Conservation (phyloP, 345 rosid genomes). For the Lepidium africanum region DNA sequence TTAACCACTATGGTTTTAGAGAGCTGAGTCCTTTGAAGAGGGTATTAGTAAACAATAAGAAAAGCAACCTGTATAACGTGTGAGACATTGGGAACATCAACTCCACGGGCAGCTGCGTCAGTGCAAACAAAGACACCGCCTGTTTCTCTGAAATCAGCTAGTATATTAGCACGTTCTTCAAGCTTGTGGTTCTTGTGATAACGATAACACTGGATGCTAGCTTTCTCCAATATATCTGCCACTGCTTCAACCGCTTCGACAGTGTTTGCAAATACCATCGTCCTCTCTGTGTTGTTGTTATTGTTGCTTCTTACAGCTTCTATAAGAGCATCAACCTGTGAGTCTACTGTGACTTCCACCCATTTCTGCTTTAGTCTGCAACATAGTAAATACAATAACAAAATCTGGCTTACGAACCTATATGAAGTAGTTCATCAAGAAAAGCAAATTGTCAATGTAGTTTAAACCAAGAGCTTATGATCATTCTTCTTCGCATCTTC, state of each 20-base stretch:
- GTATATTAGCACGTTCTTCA: conserved; percentile 63
- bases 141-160: conserved; percentile 59
- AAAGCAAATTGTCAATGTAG: not conserved
- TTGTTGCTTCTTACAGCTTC: conserved; percentile 54
- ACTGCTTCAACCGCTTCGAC: conserved; percentile 90
- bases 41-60: not conserved
- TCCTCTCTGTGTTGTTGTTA: conserved; percentile 39
- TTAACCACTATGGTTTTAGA: not conserved
- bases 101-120: conserved; percentile 98
- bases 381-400: conserved; percentile 16
- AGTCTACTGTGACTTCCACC: conserved; percentile 75
- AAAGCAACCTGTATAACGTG: conserved; percentile 83
- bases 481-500: not conserved
- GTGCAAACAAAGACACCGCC: conserved; percentile 93
- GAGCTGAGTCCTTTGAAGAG: not conserved
- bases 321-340: conserved; percentile 82
- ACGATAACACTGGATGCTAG: conserved; percentile 64
- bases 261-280: conserved; percentile 94
- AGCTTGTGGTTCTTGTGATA: conserved; percentile 81
- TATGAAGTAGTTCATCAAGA: not conserved
- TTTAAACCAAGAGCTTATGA: not conserved
- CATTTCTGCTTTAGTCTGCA: conserved; percentile 74
- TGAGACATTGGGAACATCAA: conserved; percentile 85
- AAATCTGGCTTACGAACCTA: not conserved
- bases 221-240: conserved; percentile 62